phyloP scores from a whole-genome alignment of 2,329 filamentous ascomycete species.

The Clarireedia homoeocarpa region DNA sequence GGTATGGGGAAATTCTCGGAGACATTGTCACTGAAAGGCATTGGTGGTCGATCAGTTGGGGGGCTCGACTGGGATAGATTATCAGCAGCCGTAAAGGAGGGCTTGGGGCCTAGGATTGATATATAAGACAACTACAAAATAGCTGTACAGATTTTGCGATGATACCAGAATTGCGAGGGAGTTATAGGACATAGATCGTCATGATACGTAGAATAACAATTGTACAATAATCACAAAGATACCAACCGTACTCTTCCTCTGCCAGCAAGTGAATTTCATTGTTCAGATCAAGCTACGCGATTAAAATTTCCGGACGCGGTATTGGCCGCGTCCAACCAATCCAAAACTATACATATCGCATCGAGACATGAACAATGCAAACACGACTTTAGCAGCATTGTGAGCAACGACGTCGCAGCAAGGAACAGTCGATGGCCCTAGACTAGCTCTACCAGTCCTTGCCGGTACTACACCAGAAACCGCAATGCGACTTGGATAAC shows the following conservation, averaged over 20 bases:
- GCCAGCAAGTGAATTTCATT: not conserved
- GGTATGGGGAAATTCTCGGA: conserved; percentile 54
- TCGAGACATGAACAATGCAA: not conserved
- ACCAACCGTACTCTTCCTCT: not conserved
- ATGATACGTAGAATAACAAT: not conserved
- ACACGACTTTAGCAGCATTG: not conserved
- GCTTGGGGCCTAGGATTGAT: conserved; percentile 24
- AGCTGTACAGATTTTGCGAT: conserved; percentile 2
- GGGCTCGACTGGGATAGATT: conserved; percentile 27
- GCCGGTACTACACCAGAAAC: not conserved
- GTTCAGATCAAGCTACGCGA: not conserved
- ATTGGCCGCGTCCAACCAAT: too few species aligned
- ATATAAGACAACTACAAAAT: not conserved
- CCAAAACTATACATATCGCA: too few species aligned
- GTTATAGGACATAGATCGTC: not conserved
- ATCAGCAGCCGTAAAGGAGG: conserved; percentile 23
- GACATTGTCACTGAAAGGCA: conserved; percentile 36
- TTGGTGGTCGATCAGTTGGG: conserved; percentile 17
- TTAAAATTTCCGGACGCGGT: not conserved
- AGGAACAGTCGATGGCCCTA: not conserved
- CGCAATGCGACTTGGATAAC: not conserved
- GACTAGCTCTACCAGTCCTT: not conserved
- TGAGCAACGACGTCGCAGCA: not conserved
- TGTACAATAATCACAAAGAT: not conserved
- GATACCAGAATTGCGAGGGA: conserved; percentile 12